These are phyloP conservation scores for Chaetomiaceae sp. DNA, from an alignment of 2,329 filamentous ascomycete species.

Conservation along the genomic window DNA sequence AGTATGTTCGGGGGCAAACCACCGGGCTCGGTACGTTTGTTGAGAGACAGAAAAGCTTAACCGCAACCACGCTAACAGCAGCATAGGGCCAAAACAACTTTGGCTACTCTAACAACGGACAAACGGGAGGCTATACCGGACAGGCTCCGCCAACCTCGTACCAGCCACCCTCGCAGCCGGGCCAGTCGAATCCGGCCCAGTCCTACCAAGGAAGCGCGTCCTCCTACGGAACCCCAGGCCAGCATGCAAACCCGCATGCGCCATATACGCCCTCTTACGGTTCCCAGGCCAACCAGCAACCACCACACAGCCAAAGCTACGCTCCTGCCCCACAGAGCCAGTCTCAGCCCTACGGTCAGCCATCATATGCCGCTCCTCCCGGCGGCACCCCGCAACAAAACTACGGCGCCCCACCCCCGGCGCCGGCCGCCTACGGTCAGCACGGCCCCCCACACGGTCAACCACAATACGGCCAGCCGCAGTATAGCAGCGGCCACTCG, in stretches of 20 bases:
- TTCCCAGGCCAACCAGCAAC: constrained; percentile 20
- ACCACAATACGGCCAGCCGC: constrained; percentile 13
- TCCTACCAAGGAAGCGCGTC: constrained; percentile 31
- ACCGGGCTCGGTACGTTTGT: constrained; percentile 38
- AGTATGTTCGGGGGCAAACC: constrained; percentile 49
- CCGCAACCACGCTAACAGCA: background rate
- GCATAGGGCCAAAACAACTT: constrained; percentile 53
- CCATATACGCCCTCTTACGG: constrained; percentile 24
- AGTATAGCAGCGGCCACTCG: constrained; percentile 8
- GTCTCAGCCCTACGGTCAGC: constrained; percentile 12
- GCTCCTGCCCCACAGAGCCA: constrained; percentile 4
- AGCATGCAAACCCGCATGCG: constrained; percentile 20
- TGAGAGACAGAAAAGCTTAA: background rate
- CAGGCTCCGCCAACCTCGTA: constrained; percentile 60
- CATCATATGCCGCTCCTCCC: constrained; percentile 8
- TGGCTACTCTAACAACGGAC: constrained; percentile 57
- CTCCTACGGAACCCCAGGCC: constrained; percentile 23
- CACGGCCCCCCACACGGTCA: background rate
- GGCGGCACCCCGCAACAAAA: constrained; percentile 1
- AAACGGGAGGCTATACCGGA: constrained; percentile 53
- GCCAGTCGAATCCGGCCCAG: constrained; percentile 26
- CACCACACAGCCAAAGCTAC: constrained; percentile 3
- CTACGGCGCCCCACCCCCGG: constrained; percentile 4
- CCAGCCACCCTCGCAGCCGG: constrained; percentile 38
- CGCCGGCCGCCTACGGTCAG: background rate